phyloP scores from a whole-genome alignment of 2,329 filamentous ascomycete genomes.

The Clarireedia homoeocarpa region DNA sequence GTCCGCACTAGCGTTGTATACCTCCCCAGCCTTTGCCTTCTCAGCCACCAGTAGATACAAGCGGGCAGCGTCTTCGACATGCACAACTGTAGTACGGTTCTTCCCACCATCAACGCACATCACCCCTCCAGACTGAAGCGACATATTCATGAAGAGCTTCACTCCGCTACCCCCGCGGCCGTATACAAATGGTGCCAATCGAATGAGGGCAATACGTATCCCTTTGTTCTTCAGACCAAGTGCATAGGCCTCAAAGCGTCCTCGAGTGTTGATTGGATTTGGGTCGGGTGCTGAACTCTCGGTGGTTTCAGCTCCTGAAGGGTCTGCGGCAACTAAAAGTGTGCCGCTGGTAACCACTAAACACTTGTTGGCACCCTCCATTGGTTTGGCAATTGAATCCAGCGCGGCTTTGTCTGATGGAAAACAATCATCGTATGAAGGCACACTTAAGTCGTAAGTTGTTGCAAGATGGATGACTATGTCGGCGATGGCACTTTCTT shows the following conservation, averaged over 20 bases:
- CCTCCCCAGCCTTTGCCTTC: constrained; percentile 29
- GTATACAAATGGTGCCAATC: constrained; percentile 38
- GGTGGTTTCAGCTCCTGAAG: constrained; percentile 27
- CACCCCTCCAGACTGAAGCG: constrained; percentile 25
- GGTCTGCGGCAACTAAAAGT: constrained; percentile 21
- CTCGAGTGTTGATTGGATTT: constrained; percentile 24
- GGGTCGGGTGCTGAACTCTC: constrained; percentile 15
- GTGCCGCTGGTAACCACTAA: constrained; percentile 32
- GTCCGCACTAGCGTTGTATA: constrained; percentile 30
- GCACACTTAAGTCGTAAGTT: constrained; percentile 24
- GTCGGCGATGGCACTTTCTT: constrained; percentile 34
- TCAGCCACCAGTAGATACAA: constrained; percentile 34
- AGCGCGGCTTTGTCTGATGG: constrained; percentile 31
- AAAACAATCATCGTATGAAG: constrained; percentile 24
- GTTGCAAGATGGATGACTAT: constrained; percentile 37
- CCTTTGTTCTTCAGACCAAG: constrained; percentile 25
- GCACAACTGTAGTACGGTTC: constrained; percentile 27
- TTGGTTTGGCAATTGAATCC: constrained; percentile 31
- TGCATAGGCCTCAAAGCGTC: constrained; percentile 28
- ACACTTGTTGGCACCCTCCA: constrained; percentile 31
- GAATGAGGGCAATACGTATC: constrained; percentile 31
- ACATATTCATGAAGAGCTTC: constrained; percentile 28
- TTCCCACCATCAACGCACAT: constrained; percentile 28
- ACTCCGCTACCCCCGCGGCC: constrained; percentile 32
- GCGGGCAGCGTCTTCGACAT: constrained; percentile 37